Conservation (phyloP, 192 early-diverging fungal species). For the Backusella circina region DNA sequence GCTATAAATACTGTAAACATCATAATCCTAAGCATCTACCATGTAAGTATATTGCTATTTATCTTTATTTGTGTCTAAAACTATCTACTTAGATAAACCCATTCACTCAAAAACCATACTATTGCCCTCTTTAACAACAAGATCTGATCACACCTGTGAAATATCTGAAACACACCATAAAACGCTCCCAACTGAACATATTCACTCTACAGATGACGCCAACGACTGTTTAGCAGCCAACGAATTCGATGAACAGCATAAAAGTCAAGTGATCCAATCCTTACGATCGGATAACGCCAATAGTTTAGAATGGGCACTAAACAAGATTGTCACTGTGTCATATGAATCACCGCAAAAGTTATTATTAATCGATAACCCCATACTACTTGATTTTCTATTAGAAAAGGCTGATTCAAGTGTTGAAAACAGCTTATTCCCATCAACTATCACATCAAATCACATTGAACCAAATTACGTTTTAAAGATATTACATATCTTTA, state of each 20-base stretch:
- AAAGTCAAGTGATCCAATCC: constrained; percentile 69
- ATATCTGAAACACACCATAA: constrained; percentile 25
- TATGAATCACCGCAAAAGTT: constrained; percentile 56
- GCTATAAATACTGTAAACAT: constrained; percentile 21
- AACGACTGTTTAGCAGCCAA: not conserved
- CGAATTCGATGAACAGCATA: constrained; percentile 16
- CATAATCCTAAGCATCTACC: not conserved
- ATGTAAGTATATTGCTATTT: not conserved
- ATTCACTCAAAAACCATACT: not conserved
- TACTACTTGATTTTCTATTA: constrained; percentile 58
- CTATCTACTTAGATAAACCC: not conserved
- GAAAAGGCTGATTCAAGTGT: constrained; percentile 61
- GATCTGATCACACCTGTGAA: constrained; percentile 8
- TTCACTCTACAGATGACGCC: constrained; percentile 5
- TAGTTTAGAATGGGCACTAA: constrained; percentile 83
- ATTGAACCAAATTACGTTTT: not conserved
- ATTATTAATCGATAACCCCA: constrained; percentile 60
- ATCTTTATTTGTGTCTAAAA: not conserved
- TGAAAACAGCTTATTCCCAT: not conserved
- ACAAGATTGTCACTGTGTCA: constrained; percentile 67
- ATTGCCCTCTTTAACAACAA: not conserved
- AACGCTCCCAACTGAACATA: constrained; percentile 11
- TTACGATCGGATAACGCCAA: constrained; percentile 68
- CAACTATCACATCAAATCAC: not conserved
- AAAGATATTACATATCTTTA: constrained; percentile 57